A percentile compares a stretch with the other conserved stretches of the same genome.
phyloP scores from a whole-genome alignment of 768 basidiomycete genomes.

The Trametes gibbosa region DNA sequence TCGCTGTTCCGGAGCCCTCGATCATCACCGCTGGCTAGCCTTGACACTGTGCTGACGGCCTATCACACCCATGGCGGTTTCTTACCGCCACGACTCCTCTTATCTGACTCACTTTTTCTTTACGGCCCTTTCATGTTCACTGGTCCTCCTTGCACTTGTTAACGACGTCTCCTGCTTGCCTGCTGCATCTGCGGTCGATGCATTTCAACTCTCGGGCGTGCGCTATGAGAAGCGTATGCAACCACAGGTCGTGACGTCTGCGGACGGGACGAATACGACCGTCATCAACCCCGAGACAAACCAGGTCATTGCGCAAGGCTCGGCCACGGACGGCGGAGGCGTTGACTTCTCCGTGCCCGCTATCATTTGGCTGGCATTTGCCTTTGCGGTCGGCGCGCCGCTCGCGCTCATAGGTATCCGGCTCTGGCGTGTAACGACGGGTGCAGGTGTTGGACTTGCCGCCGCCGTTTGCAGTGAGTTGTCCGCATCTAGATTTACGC shows the following conservation, averaged over 20 bases:
- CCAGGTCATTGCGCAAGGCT: slow-evolving; percentile 48
- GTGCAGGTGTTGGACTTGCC: slow-evolving; percentile 52
- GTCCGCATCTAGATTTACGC: not conserved
- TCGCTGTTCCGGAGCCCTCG: not conserved
- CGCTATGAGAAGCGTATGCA: slow-evolving; percentile 8
- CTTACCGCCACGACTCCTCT: slow-evolving; percentile 9
- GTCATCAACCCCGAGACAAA: slow-evolving; percentile 46
- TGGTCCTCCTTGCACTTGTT: slow-evolving; percentile 12
- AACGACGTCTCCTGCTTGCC: slow-evolving; percentile 11
- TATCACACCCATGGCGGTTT: slow-evolving; percentile 17
- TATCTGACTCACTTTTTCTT: not conserved
- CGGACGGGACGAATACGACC: slow-evolving; percentile 35
- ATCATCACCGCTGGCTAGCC: not conserved
- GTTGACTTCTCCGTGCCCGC: slow-evolving; percentile 44
- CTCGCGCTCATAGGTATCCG: slow-evolving; percentile 57
- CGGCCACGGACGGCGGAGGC: slow-evolving; percentile 60
- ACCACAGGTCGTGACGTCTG: slow-evolving; percentile 15
- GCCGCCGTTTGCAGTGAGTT: slow-evolving; percentile 38
- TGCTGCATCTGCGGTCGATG: not conserved
- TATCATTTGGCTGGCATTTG: slow-evolving; percentile 57
- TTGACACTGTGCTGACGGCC: slow-evolving; percentile 7
- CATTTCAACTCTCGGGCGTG: not conserved
- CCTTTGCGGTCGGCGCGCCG: slow-evolving; percentile 49
- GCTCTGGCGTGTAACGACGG: slow-evolving; percentile 55
- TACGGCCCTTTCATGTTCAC: slow-evolving; percentile 14